A percentile compares a stretch with the other conserved stretches of the same genome.
These are phyloP conservation scores for Galeopsis tetrahit DNA, from an alignment of 257 asterid species.

Conservation along the genomic window DNA sequence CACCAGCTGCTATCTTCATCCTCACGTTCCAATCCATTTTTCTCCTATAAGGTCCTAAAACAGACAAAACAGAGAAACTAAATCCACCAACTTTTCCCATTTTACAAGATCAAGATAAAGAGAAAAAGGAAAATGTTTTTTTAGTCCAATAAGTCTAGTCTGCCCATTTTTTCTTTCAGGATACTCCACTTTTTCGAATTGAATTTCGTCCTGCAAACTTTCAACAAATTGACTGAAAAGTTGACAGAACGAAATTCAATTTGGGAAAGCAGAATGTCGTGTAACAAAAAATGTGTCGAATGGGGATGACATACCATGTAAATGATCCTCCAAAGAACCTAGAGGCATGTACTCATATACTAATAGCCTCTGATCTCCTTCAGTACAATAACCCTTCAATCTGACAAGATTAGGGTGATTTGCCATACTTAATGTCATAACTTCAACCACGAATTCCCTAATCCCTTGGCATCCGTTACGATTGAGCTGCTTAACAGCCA, in stretches of 20 bases:
- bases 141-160: too few species aligned
- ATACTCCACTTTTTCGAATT: too few species aligned
- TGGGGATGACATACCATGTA: conserved; percentile 51
- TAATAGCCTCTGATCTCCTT: conserved; percentile 71
- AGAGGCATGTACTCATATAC: conserved; percentile 87
- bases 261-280: too few species aligned
- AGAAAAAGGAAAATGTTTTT: too few species aligned
- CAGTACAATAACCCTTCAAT: conserved; percentile 75
- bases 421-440: conserved; percentile 59
- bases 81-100: neutral
- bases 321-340: conserved; percentile 85
- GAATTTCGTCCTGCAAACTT: too few species aligned
- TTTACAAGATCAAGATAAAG: too few species aligned
- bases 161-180: too few species aligned
- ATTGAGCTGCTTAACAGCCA: conserved; percentile 82
- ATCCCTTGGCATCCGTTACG: conserved; percentile 76
- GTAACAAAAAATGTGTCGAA: neutral
- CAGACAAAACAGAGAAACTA: conserved; percentile 28
- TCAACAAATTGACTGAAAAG: too few species aligned
- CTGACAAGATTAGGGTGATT: conserved; percentile 77
- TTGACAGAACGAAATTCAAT: too few species aligned
- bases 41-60: conserved; percentile 44
- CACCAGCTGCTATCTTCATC: conserved; percentile 88
- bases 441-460: conserved; percentile 77
- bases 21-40: conserved; percentile 71